Conservation (phyloP, 2,329 filamentous ascomycete species). For the Sordariomycetes sp. region DNA sequence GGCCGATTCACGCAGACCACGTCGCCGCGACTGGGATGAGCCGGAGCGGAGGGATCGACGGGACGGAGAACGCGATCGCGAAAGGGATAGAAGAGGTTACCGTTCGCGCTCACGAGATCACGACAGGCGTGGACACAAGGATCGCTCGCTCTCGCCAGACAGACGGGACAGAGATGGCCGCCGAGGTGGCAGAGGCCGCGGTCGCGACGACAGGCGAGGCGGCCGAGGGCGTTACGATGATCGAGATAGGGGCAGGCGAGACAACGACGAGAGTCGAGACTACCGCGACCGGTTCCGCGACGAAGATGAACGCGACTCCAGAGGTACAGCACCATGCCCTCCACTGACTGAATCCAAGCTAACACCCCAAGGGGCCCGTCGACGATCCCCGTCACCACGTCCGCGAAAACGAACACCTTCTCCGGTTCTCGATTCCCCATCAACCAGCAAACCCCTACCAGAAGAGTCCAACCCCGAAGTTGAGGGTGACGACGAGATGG, state of each 20-base stretch:
- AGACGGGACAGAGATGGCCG: constrained; percentile 1
- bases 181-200: not conserved
- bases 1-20: constrained; percentile 21
- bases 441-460: too few relatives aligned
- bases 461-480: too few relatives aligned
- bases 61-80: constrained; percentile 18
- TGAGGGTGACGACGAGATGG: constrained; percentile 57
- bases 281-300: constrained; percentile 5
- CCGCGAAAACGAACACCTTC: too few relatives aligned
- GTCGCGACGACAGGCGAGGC: not conserved
- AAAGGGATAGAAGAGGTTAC: constrained; percentile 20
- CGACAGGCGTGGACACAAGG: not conserved
- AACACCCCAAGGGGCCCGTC: too few relatives aligned
- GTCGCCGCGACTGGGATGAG: constrained; percentile 28
- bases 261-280: constrained; percentile 9
- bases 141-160: constrained; percentile 2
- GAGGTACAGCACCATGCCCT: too few relatives aligned
- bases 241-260: constrained; percentile 5
- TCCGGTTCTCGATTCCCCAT: too few relatives aligned
- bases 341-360: too few relatives aligned
- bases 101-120: constrained; percentile 24
- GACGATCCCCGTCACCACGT: too few relatives aligned
- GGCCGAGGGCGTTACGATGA: constrained; percentile 4
- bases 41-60: constrained; percentile 16
- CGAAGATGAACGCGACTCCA: constrained; percentile 16